phyloP scores from a whole-genome alignment of 345 rosid genomes.

The Luvunga scandens region DNA sequence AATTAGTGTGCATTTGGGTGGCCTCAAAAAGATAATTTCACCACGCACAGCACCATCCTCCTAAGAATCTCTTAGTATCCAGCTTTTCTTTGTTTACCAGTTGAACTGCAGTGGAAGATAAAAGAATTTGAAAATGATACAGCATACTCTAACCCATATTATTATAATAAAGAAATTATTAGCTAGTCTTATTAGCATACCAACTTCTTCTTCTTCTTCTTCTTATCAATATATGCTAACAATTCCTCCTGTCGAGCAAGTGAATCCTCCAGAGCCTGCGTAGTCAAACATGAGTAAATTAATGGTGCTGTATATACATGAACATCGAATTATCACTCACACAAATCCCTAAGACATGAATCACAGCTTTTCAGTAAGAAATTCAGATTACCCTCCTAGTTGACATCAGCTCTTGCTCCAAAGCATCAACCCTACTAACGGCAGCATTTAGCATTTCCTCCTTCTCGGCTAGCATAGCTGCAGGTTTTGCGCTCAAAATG shows the following conservation, averaged over 20 bases:
- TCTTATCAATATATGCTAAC: slow-evolving; percentile 69
- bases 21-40: slow-evolving; percentile 12
- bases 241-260: slow-evolving; percentile 70
- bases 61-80: slow-evolving; percentile 22
- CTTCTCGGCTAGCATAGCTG: slow-evolving; percentile 64
- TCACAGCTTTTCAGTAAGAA: neutral
- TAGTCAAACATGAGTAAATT: neutral
- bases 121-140: slow-evolving; percentile 14
- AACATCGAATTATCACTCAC: neutral
- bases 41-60: slow-evolving; percentile 8
- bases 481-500: slow-evolving; percentile 50
- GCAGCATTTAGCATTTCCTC: slow-evolving; percentile 82
- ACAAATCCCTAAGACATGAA: too few relatives aligned
- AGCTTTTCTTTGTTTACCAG: slow-evolving; percentile 34
- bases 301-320: neutral
- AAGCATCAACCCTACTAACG: slow-evolving; percentile 49
- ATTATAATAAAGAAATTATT: neutral
- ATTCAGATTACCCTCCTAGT: slow-evolving; percentile 66
- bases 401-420: slow-evolving; percentile 80
- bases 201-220: slow-evolving; percentile 83
- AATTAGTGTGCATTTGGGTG: slow-evolving; percentile 22
- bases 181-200: slow-evolving; percentile 25
- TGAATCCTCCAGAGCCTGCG: slow-evolving; percentile 81
- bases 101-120: slow-evolving; percentile 35
- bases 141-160: neutral